Evolutionary conservation across 306 rosid species (phyloP).

Genomic region (Pachyrhizus erosus): DNA sequence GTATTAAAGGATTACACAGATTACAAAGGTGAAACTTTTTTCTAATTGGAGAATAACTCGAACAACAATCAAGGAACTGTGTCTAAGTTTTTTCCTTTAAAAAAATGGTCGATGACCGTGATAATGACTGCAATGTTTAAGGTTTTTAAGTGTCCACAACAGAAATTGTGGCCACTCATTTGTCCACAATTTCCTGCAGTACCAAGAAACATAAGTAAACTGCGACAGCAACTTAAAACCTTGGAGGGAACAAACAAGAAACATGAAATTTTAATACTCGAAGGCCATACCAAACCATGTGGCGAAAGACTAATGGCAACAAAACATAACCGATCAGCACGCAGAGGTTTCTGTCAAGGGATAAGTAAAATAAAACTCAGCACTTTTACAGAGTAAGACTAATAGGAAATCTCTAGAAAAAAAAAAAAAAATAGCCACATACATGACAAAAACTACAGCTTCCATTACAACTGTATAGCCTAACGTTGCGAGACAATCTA

Average conservation of each 20-base stretch:
- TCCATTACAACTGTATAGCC: conserved; percentile 44
- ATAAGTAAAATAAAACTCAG: conserved; percentile 31
- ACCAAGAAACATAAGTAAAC: too few relatives aligned
- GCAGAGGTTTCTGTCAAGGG: conserved; percentile 48
- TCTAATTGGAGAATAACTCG: too few relatives aligned
- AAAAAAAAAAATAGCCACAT: conserved; percentile 38
- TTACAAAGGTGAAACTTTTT: too few relatives aligned
- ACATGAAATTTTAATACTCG: background rate
- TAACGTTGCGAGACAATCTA: conserved; percentile 49
- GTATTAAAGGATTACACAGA: too few relatives aligned
- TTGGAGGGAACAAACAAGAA: background rate
- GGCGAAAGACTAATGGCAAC: conserved; percentile 55
- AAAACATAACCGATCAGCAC: conserved; percentile 53
- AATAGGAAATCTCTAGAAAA: background rate
- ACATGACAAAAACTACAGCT: conserved; percentile 53
- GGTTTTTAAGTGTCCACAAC: too few relatives aligned
- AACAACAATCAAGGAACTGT: too few relatives aligned
- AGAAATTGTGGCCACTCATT: too few relatives aligned
- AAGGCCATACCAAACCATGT: conserved; percentile 60
- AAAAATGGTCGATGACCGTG: too few relatives aligned
- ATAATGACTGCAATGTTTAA: too few relatives aligned
- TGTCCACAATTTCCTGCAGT: too few relatives aligned
- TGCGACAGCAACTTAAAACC: too few relatives aligned
- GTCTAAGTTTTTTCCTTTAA: too few relatives aligned
- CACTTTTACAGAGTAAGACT: background rate